A percentile compares a stretch with the other conserved stretches of the same genome.
Evolutionary conservation across 768 basidiomycete genomes (phyloP).

Genomic region (Lactarius indigo): DNA sequence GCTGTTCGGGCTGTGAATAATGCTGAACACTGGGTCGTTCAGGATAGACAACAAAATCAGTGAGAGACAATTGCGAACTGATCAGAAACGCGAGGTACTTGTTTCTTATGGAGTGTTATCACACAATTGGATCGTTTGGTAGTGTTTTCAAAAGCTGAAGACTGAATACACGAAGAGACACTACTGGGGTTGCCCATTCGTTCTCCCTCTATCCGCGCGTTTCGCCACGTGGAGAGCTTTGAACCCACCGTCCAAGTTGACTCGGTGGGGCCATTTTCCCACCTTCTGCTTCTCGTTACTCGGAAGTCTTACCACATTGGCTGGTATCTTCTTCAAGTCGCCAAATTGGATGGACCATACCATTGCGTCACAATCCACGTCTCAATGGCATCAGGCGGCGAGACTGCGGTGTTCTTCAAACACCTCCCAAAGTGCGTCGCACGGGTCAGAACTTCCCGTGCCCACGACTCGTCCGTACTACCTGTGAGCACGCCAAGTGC

Average conservation of each 20-base stretch:
- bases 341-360: no score
- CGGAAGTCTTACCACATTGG: no score
- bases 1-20: slow-evolving; percentile 46
- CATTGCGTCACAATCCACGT: no score
- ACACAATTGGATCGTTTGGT: not conserved
- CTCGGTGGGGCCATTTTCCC: no score
- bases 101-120: not conserved
- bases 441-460: not conserved
- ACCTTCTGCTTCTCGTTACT: no score
- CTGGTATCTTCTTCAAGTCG: no score
- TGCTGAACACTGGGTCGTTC: not conserved
- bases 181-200: not conserved
- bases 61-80: not conserved
- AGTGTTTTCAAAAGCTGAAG: not conserved
- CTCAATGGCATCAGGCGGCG: no score
- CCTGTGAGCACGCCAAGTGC: not conserved
- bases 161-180: not conserved
- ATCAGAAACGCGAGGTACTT: not conserved
- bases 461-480: not conserved
- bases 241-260: no score
- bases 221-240: no score
- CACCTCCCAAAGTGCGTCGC: not conserved
- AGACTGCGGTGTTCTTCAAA: no score
- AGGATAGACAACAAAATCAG: not conserved
- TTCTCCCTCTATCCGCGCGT: no score